These are phyloP conservation scores for Morella rubra DNA, from an alignment of 306 rosid species.

Conservation along the genomic window DNA sequence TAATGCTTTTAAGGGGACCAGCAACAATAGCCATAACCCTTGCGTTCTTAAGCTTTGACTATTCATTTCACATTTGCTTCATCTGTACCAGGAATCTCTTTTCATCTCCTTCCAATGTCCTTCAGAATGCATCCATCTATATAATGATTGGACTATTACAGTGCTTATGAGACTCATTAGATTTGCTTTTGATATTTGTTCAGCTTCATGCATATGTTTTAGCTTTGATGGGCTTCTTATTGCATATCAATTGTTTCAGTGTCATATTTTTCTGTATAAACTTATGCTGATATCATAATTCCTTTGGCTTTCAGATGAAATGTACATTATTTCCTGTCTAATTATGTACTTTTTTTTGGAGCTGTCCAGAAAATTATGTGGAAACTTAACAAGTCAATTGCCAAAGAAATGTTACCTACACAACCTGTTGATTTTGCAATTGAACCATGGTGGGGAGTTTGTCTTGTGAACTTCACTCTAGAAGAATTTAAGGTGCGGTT, in stretches of 20 bases:
- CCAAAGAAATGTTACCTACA: conserved; percentile 82
- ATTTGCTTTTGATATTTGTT: too few species aligned
- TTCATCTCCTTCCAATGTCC: not conserved
- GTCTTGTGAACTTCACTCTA: conserved; percentile 90
- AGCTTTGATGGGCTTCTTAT: not conserved
- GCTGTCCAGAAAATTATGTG: conserved; percentile 94
- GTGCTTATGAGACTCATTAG: not conserved
- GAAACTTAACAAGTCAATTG: conserved; percentile 97
- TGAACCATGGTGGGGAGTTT: conserved; percentile 97
- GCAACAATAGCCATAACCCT: not conserved
- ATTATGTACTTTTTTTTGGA: conserved; percentile 42
- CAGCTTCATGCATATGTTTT: not conserved
- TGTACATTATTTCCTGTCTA: conserved; percentile 26
- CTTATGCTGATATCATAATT: conserved; percentile 3
- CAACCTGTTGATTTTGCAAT: conserved; percentile 87
- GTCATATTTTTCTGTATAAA: conserved; percentile 16
- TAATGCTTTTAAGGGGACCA: conserved; percentile 10
- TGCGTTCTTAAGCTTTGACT: not conserved
- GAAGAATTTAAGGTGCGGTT: conserved; percentile 93
- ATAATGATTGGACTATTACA: not conserved
- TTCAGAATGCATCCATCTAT: not conserved
- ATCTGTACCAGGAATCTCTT: not conserved
- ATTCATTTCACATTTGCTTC: conserved; percentile 4
- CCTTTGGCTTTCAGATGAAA: conserved; percentile 6
- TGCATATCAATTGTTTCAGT: not conserved